Evolutionary conservation across 495 filamentous ascomycete species (phyloP), one percentile per base, ranked within the genome.

Genomic region (Podospora bellae-mahoneyi): DNA sequence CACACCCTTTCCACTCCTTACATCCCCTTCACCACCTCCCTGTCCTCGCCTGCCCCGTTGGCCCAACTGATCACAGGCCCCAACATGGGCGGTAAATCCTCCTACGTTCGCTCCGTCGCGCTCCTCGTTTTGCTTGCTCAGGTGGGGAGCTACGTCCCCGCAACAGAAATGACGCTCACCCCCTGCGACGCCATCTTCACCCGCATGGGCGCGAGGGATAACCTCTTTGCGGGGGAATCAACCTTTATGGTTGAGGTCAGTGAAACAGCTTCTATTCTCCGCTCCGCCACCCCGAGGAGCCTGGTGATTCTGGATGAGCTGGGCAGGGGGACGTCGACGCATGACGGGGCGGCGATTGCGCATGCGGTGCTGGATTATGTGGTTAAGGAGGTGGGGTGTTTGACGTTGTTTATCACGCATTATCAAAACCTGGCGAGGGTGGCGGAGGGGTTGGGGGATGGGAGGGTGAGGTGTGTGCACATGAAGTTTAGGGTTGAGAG

Each of bases 181-280:
- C 87, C 97, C 70, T 81, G 94, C 15, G 95, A 98, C 75, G 92
- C 92, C 0, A 93, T 99, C 23, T 92, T 94, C 78, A 98, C 95
- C 0, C 89, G 95, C 63, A 98, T 98, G 94, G 95, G 95, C 57
- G 95, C 96, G 6, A 91, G 90, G 72, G 95, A 99, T 78, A 97
- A 97, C 78, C 91, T 99, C 82, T 90, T 99, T 76, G 91, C 91
- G 0, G 93, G 93, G 67, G 96, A 99, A 76, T 90, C 86, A 23
- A 99, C 95, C 0, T 99, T 99, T 82, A 97, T 97, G 94, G 94
- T 98, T 61, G 95, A 99, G 73, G 87, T 99, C 0, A 91, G 86
- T 55, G 95, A 98, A 75, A 98, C 95, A 1, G 87, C 90, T 1
- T 88, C 93, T 66, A 97, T 99, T 73, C 84, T 99, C 15, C 92